phyloP scores from a whole-genome alignment of 768 basidiomycete genomes.

The Clathrus columnatus region DNA sequence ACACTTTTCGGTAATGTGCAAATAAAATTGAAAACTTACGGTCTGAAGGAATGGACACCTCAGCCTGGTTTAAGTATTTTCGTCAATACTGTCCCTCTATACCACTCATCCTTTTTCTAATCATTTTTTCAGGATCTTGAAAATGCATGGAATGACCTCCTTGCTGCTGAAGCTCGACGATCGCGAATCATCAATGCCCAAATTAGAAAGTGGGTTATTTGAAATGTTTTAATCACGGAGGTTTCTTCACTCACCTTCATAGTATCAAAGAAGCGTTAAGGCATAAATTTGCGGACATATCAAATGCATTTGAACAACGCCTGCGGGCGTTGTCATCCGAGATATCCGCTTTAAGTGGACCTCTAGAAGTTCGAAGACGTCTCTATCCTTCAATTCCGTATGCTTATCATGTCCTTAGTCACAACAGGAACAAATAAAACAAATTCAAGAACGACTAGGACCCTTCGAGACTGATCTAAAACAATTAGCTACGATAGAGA shows the following conservation, averaged over 20 bases:
- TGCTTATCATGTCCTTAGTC: slow-evolving; percentile 32
- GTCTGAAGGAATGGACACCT: slow-evolving; percentile 76
- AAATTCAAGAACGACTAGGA: slow-evolving; percentile 61
- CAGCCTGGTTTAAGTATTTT: slow-evolving; percentile 55
- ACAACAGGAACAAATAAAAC: slow-evolving; percentile 61
- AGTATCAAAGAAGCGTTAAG: slow-evolving; percentile 80
- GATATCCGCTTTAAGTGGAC: slow-evolving; percentile 66
- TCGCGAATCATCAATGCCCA: slow-evolving; percentile 82
- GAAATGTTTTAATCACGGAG: not conserved
- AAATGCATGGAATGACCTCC: slow-evolving; percentile 60
- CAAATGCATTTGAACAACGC: slow-evolving; percentile 66
- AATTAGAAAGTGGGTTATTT: slow-evolving; percentile 65
- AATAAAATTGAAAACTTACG: slow-evolving; percentile 89
- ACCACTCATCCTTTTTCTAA: not conserved
- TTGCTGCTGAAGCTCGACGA: slow-evolving; percentile 65
- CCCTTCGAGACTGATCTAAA: slow-evolving; percentile 47
- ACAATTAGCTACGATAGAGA: slow-evolving; percentile 55
- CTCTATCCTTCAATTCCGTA: not conserved
- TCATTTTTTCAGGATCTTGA: slow-evolving; percentile 52
- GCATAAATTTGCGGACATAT: slow-evolving; percentile 67
- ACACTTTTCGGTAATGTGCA: slow-evolving; percentile 89
- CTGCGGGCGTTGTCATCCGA: slow-evolving; percentile 60
- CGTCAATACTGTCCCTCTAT: slow-evolving; percentile 26
- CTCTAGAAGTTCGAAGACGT: slow-evolving; percentile 50
- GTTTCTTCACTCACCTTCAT: not conserved